Evolutionary conservation across 345 rosid genomes (phyloP), one percentile per base, ranked within the genome.

Genomic region (Mallotus nudiflorus): DNA sequence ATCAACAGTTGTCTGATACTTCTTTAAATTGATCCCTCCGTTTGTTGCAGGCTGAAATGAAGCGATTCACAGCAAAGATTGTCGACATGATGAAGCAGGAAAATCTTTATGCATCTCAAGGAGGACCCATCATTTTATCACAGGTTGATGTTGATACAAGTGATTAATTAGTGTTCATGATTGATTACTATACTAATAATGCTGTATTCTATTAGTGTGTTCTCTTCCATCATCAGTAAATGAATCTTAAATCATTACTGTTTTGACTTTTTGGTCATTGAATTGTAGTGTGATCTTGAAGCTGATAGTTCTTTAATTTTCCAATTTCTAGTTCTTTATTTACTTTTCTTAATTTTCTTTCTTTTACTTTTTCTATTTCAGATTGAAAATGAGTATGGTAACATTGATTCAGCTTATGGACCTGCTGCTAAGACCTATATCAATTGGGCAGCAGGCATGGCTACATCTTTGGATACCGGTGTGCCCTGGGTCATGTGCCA

Each of bases 401-500:
- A 88, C 81, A 60, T 94, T 76, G 91, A 76, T 62, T 71, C 87
- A 2, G 55, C 84, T 2, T 94, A 80, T 79, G 98, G 98, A 24
- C 48, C 93, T 15, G 93, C 89, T 33, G 98, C 75, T 24, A 88
- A 89, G 70, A 72, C 86, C 40, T 91, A 94, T 65, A 80, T 91
- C 66, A 88, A 91, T 0, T 94, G 97, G 98, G 87, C 97, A 70
- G 98, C 98, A 68, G 70, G 81, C 42, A 94, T 94, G 98, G 98
- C 98, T 73, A 66, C 81, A 59, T 90, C 97, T 62, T 65, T 87
- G 62, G 82, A 86, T 71, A 94, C 96, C n/a, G 97, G 96, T 9
- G 97, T 94, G 42, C 98, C 98, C 24, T 94, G 98, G 98, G 95
- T 91, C 72, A 91, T 91, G 98, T 94, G 98, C 78, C 96, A 94